A percentile compares a stretch with the other conserved stretches of the same genome.
These are phyloP conservation scores for Ophiocytium majus DNA, from an alignment of 352 stramenopile species.

Conservation along the genomic window DNA sequence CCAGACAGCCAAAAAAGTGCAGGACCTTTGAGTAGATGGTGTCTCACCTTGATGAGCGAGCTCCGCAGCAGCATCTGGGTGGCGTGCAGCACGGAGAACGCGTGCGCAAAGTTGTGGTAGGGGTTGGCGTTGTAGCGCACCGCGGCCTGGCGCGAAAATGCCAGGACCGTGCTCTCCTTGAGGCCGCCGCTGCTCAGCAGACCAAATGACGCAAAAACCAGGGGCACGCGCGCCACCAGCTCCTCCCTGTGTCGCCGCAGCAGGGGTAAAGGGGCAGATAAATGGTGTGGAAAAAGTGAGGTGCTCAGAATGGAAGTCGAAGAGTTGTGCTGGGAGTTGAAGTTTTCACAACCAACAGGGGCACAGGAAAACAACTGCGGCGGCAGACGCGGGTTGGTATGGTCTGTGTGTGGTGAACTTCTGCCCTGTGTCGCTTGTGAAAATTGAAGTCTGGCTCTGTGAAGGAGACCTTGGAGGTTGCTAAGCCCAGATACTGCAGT, in stretches of 20 bases:
- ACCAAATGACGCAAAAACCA: not conserved
- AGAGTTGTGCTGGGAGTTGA: not conserved
- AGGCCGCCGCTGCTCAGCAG: not conserved
- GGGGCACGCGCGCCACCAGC: not conserved
- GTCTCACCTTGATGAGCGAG: not conserved
- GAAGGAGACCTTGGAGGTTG: too few species aligned
- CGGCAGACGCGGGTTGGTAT: not conserved
- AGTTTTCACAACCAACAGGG: not conserved
- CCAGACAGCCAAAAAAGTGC: too few species aligned
- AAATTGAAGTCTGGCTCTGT: too few species aligned
- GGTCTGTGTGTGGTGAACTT: too few species aligned
- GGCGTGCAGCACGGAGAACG: constrained; percentile 3
- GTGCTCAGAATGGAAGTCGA: not conserved
- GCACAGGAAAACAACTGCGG: not conserved
- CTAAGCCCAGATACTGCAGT: too few species aligned
- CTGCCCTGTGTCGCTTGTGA: too few species aligned
- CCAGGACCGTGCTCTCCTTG: not conserved
- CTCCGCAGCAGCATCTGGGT: constrained; percentile 7
- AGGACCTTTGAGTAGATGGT: too few species aligned
- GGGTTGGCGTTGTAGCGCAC: not conserved
- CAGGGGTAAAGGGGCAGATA: not conserved
- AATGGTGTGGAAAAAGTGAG: too few species aligned
- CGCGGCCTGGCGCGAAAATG: not conserved
- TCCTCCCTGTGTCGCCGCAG: not conserved
- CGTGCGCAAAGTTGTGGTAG: constrained; percentile 12